Base-by-base conservation (phyloP, 164 flowering plant species). In the Umbellularia californica region DNA sequence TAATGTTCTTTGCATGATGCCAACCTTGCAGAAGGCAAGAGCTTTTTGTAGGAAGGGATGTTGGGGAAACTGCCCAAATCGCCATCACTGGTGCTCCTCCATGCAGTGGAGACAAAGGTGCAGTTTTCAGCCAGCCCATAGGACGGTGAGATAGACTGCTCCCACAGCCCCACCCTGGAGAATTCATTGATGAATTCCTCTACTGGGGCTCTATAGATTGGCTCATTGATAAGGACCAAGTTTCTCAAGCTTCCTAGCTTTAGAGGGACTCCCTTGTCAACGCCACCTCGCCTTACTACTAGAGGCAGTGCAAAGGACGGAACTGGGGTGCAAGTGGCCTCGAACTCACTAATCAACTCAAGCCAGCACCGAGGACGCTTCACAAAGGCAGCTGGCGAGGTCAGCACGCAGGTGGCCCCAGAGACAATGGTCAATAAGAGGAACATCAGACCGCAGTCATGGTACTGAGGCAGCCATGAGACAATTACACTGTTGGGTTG, bases 391-490 rank as follows among this genome's bases (percentile, higher is more conserved):
- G 0, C 23, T 0, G 96, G 91, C 0, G 93, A 87, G 14, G 90
- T 82, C 7, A 91, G 79, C 30, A 87, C 86, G 55, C 84, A 87
- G 0, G 91, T 91, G 9, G 93, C 88, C 51, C 96, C 92, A 0
- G 90, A 79, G 0, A 89, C 83, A 12, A 89, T 75, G 0, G 90
- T 87, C 22, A 91, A 77, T 23, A 88, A 50, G 76, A 88, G 81
- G 71, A 91, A 91, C 92, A 88, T 90, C 33, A 89, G 91, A 50
- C 93, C 96, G 69, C 93, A 91, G 55, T 89, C 96, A 74, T 91
- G 96, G 79, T 85, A 88, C 80, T 87, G 96, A 67, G 93, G 96
- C 75, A 91, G 74, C 96, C 96, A 91, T 3, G 93, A 89, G 19
- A 81, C 85, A 7, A 91, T 87, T 33, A 86, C 72, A 66, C 90